Conservation (phyloP, 768 basidiomycete genomes). For the Trametes meyenii region DNA sequence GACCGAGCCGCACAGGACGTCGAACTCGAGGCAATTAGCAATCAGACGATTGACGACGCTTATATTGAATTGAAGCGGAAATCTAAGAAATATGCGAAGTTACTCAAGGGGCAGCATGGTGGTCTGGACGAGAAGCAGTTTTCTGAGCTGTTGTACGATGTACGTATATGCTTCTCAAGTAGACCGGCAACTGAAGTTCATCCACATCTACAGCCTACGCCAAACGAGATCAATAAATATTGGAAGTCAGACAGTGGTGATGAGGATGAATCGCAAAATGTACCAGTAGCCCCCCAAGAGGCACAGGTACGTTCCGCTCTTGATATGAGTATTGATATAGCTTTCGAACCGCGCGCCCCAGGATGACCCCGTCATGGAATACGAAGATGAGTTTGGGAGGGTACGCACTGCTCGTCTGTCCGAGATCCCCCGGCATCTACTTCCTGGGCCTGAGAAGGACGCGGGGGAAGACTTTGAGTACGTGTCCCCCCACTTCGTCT, state of each 20-base stretch:
- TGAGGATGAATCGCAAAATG: slow-evolving; percentile 73
- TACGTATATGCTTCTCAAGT: slow-evolving; percentile 41
- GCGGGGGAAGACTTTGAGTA: slow-evolving; percentile 51
- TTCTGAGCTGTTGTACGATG: slow-evolving; percentile 74
- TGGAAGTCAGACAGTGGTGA: slow-evolving; percentile 71
- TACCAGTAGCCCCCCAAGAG: slow-evolving; percentile 48
- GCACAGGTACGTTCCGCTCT: slow-evolving; percentile 42
- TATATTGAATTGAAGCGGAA: slow-evolving; percentile 75
- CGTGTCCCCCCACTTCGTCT: slow-evolving; percentile 50
- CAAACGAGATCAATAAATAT: slow-evolving; percentile 53
- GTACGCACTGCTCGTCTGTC: slow-evolving; percentile 67
- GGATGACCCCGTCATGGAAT: slow-evolving; percentile 82
- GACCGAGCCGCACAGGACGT: slow-evolving; percentile 66
- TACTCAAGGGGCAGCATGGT: slow-evolving; percentile 75
- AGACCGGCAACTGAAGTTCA: background rate
- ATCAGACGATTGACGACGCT: slow-evolving; percentile 71
- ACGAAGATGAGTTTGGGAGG: slow-evolving; percentile 88
- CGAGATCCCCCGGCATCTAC: slow-evolving; percentile 73
- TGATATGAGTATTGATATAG: background rate
- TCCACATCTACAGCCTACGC: slow-evolving; percentile 60
- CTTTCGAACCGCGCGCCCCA: slow-evolving; percentile 29
- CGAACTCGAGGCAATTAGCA: slow-evolving; percentile 70
- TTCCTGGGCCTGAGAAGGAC: slow-evolving; percentile 48
- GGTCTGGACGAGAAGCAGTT: slow-evolving; percentile 78
- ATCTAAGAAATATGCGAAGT: slow-evolving; percentile 77